Percentiles rank a stretch among this genome's conserved stretches.
Evolutionary conservation across 176 grass and related monocot species (phyloP).

Genomic region (Thinopyrum elongatum): DNA sequence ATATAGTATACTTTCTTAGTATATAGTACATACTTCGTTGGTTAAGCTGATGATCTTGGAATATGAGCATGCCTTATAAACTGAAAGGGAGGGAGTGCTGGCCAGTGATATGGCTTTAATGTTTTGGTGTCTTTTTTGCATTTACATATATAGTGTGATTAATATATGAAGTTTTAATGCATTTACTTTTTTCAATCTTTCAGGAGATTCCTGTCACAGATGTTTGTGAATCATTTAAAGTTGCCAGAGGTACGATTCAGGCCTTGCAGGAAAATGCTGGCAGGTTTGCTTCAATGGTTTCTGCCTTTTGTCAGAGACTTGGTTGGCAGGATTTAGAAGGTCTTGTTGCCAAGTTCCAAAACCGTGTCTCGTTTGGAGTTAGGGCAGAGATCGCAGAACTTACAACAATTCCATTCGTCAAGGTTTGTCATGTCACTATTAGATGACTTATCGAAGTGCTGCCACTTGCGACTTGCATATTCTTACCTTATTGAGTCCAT

Average conservation of each 20-base stretch:
- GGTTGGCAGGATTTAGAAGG: constrained; percentile 96
- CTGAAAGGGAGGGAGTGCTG: not conserved
- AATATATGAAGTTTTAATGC: not conserved
- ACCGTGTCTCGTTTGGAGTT: constrained; percentile 96
- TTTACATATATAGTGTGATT: not conserved
- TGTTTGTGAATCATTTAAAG: constrained; percentile 95
- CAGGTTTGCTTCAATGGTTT: constrained; percentile 96
- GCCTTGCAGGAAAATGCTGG: constrained; percentile 95
- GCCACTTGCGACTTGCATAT: constrained; percentile 14
- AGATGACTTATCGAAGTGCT: constrained; percentile 25
- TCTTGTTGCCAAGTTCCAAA: constrained; percentile 93
- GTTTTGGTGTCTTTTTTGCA: not conserved
- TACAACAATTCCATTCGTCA: constrained; percentile 85
- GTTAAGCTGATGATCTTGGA: not conserved
- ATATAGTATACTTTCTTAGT: not conserved
- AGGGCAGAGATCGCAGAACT: constrained; percentile 90
- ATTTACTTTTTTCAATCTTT: constrained; percentile 21
- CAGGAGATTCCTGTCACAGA: constrained; percentile 85
- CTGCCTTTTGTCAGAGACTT: constrained; percentile 92
- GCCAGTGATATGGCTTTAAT: constrained; percentile 14
- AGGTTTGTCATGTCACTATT: constrained; percentile 48
- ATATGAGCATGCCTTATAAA: not conserved
- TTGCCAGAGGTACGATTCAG: constrained; percentile 94
- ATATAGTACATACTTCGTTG: not conserved
- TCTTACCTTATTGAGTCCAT: not conserved